phyloP scores from a whole-genome alignment of 768 basidiomycete genomes.

The Lactarius tabidus region DNA sequence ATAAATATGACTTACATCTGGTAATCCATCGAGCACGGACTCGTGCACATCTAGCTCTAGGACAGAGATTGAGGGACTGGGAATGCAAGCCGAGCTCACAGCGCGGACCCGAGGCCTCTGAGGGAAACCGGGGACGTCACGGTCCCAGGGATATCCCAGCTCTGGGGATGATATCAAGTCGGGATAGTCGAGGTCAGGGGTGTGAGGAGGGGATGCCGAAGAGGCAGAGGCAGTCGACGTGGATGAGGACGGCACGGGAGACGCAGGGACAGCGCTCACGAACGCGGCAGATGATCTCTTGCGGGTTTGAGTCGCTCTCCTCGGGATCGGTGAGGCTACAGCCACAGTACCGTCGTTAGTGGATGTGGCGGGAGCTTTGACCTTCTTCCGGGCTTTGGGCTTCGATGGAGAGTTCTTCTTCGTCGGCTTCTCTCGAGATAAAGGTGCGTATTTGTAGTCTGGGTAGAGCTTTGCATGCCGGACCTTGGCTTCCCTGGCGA shows the following conservation, averaged over 20 bases:
- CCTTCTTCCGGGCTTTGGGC: slow-evolving; percentile 34
- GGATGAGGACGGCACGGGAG: neutral
- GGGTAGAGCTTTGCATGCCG: slow-evolving; percentile 52
- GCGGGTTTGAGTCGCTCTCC: neutral
- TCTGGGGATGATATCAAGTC: neutral
- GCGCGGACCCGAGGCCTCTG: slow-evolving; percentile 9
- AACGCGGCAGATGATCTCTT: neutral
- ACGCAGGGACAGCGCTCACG: neutral
- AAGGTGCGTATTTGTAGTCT: slow-evolving; percentile 60
- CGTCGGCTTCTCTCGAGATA: slow-evolving; percentile 32
- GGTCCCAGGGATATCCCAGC: slow-evolving; percentile 5
- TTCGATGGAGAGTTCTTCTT: slow-evolving; percentile 35
- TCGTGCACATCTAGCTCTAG: slow-evolving; percentile 4
- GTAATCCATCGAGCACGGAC: neutral
- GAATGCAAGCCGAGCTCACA: neutral
- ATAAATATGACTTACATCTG: slow-evolving; percentile 1
- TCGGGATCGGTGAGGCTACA: neutral
- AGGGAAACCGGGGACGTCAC: neutral
- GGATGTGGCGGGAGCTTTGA: slow-evolving; percentile 38
- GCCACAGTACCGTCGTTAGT: slow-evolving; percentile 29
- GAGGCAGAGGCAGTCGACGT: neutral
- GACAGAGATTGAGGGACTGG: slow-evolving; percentile 17
- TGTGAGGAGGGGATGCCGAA: neutral
- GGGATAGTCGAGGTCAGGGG: neutral
- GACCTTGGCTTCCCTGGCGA: slow-evolving; percentile 45